Percentiles rank a stretch among this genome's conserved stretches.
These are phyloP conservation scores for Tulasnella sp. DNA, from an alignment of 768 basidiomycete species.

Conservation along the genomic window DNA sequence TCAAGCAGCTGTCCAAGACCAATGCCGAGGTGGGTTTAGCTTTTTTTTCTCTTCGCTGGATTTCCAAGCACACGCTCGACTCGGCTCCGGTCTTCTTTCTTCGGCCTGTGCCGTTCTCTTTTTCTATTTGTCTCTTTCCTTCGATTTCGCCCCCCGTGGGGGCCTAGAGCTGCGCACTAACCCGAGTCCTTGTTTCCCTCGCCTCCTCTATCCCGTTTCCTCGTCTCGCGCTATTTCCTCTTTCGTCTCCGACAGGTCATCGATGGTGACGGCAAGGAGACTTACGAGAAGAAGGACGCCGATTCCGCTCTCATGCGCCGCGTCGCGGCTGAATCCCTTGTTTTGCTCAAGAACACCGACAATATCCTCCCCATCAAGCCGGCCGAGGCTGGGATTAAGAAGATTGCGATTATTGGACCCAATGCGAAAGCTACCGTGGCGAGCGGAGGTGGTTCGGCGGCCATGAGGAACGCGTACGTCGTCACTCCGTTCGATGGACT, in stretches of 20 bases:
- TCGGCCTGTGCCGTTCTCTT: background rate
- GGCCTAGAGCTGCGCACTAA: background rate
- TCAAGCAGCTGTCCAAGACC: conserved; percentile 59
- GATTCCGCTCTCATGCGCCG: conserved; percentile 55
- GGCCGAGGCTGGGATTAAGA: conserved; percentile 37
- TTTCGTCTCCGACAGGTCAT: conserved; percentile 34
- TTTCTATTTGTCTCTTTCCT: conserved; percentile 39
- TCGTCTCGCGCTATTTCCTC: conserved; percentile 47
- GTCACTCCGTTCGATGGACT: conserved; percentile 64
- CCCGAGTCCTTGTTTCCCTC: conserved; percentile 39
- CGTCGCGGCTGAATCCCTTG: conserved; percentile 53
- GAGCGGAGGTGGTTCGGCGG: conserved; percentile 70
- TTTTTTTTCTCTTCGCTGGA: conserved; percentile 38
- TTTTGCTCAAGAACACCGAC: conserved; percentile 59
- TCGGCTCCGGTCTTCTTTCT: conserved; percentile 32
- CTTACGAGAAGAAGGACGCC: conserved; percentile 54
- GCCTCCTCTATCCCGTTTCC: too few relatives aligned
- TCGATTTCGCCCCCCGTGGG: background rate
- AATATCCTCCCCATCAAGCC: conserved; percentile 50
- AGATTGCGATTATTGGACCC: conserved; percentile 62
- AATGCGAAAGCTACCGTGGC: conserved; percentile 62
- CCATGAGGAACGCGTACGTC: conserved; percentile 54
- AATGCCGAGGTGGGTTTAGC: conserved; percentile 58
- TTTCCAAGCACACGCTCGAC: background rate
- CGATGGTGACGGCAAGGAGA: conserved; percentile 59